Base-by-base conservation (phyloP, 257 asterid species). In the Ocimum tenuiflorum region DNA sequence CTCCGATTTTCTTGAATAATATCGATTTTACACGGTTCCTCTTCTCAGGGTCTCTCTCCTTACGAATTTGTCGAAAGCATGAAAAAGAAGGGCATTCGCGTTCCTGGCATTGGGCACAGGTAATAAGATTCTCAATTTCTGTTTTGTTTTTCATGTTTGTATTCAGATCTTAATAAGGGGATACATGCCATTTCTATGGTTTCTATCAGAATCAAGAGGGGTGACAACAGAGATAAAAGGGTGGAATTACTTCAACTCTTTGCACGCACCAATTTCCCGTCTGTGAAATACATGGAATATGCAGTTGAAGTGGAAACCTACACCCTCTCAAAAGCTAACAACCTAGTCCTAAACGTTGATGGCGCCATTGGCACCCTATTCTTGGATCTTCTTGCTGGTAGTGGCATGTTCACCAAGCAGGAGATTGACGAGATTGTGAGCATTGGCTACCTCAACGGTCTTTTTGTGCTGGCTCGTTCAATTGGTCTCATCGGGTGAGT, bases 91-190 rank as follows among this genome's bases (percentile, higher is more conserved):
- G 99, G 99, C 71, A 90, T 94, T 60, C 95, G 99, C 19, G 97
- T 94, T 59, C 99, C 99, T 48, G 99, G 99, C 49, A 94, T 94
- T 66, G 99, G 99, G 57, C 99, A 94, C 91, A 90, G 97, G 99
- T 90, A 81, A 65, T 43, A 54, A 55, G 12, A 31, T n/a, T 65
- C 54, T 56, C 57, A 19, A 42, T 24, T 68, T 41, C 23, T 50
- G 13, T 43, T 56, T 52, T 58, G 0, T 45, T 38, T 27, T 41
- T 24, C 53, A 22, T 38, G 12, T 47, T 53, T 18, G 47, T 19
- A 19, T 42, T 24, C n/a, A 15, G 68, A 54, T 64, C 55, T 42
- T 51, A 56, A 47, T 67, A 60, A 23, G 59, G 65, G 27, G 47
- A 59, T 33, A 31, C 1, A 43, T 60, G 24, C 18, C 36, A 7